Evolutionary conservation across 1,284 basidiomycete genomes (phyloP).

Genomic region (Stygiomarasmius scandens): DNA sequence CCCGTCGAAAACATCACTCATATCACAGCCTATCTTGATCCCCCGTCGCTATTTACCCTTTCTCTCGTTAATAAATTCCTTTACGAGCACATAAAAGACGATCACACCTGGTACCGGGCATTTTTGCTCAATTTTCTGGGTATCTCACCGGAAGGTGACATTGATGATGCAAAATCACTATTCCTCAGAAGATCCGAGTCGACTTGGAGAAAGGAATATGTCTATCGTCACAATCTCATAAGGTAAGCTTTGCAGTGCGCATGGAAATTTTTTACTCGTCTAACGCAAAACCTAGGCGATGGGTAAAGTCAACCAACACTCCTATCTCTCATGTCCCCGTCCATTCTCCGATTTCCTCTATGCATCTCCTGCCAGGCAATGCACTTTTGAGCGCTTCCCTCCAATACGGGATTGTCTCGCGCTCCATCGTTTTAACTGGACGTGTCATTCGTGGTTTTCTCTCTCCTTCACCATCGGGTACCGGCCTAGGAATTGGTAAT

Average conservation of each 20-base stretch:
- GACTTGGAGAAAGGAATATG: conserved; percentile 73
- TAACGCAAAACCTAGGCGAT: conserved; percentile 53
- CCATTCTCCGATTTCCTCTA: conserved; percentile 52
- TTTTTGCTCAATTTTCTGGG: conserved; percentile 73
- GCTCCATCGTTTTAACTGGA: conserved; percentile 73
- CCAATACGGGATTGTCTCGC: conserved; percentile 73
- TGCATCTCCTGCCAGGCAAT: conserved; percentile 60
- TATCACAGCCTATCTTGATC: conserved; percentile 77
- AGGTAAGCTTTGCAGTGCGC: conserved; percentile 43
- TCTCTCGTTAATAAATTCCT: conserved; percentile 58
- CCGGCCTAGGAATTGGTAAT: conserved; percentile 70
- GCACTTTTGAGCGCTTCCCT: conserved; percentile 69
- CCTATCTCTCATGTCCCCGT: conserved; percentile 66
- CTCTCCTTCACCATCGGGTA: conserved; percentile 64
- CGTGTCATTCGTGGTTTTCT: conserved; percentile 75
- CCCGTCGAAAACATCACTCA: conserved; percentile 79
- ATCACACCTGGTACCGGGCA: conserved; percentile 85
- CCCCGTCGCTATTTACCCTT: conserved; percentile 62
- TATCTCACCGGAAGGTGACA: conserved; percentile 62
- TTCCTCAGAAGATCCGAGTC: conserved; percentile 59
- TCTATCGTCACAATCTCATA: conserved; percentile 53
- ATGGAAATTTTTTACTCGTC: not conserved
- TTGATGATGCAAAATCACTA: conserved; percentile 45
- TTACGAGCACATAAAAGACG: conserved; percentile 70
- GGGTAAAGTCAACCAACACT: conserved; percentile 66